Evolutionary conservation across 805 yeast species (phyloP).

Genomic region (Ogataea neopini): DNA sequence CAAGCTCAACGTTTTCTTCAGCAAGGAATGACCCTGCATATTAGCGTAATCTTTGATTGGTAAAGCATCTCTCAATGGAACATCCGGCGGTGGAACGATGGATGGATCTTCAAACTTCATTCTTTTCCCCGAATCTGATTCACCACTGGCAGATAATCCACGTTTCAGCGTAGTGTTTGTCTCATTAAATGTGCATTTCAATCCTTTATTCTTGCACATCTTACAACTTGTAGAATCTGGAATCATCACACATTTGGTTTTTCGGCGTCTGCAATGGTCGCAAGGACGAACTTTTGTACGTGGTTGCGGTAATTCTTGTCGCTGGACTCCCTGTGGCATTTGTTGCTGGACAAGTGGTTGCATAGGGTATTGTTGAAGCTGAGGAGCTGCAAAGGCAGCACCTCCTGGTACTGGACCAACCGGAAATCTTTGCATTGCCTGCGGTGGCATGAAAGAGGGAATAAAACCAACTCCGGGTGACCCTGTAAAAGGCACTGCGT

Average conservation of each 20-base stretch:
- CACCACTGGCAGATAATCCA: constrained; percentile 34
- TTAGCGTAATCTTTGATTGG: constrained; percentile 70
- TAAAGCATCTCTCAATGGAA: constrained; percentile 49
- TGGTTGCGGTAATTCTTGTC: constrained; percentile 40
- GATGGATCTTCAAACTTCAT: constrained; percentile 36
- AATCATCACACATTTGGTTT: constrained; percentile 72
- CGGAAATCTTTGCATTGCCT: constrained; percentile 12
- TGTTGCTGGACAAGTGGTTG: constrained; percentile 6
- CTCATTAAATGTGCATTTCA: constrained; percentile 75
- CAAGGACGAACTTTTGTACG: constrained; percentile 60
- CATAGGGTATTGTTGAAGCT: constrained; percentile 2
- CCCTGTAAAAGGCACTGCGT: not conserved
- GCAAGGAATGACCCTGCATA: constrained; percentile 61
- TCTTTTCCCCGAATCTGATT: constrained; percentile 28
- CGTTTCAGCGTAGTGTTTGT: constrained; percentile 45
- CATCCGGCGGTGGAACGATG: constrained; percentile 40
- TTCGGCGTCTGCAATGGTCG: constrained; percentile 80
- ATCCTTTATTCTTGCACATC: constrained; percentile 72
- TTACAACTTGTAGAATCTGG: constrained; percentile 67
- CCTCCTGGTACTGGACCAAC: constrained; percentile 5
- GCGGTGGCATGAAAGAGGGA: constrained; percentile 18
- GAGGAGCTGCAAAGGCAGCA: constrained; percentile 4
- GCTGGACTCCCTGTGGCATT: constrained; percentile 9
- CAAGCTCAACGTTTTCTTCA: constrained; percentile 68
- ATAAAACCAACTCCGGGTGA: constrained; percentile 12